Base-by-base conservation (phyloP, 805 yeast species). In the Starmera amethionina region DNA sequence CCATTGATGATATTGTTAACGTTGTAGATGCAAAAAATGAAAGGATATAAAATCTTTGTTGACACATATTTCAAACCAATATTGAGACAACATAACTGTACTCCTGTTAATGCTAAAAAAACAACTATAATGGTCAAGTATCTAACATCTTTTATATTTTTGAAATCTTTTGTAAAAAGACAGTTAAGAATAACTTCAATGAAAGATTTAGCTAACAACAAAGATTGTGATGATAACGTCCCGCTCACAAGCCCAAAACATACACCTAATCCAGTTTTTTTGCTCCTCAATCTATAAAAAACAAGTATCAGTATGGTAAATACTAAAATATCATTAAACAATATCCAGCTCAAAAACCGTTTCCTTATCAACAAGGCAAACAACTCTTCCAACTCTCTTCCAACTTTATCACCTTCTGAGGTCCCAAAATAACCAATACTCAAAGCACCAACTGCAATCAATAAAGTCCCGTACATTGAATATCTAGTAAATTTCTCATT, bases 1-100 rank as follows among this genome's bases (percentile, higher is more conserved):
- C 83, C 79, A 58, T 85, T 85, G 45, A 76, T 63, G 30, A 79
- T 72, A 47, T 82, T 81, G 43, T 73, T 67, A 38, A 84, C 62
- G 63, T 85, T 88, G 65, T 82, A 87, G 35, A 85, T 75, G 59
- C 93, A 81, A 58, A 88, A 88, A 30, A 88, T 83, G 46, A 88
- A 63, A 1, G 96, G 96, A 54, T 87, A 88, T 29, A 88, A 65
- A 14, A 86, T 71, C 2, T 90, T 77, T 0, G 96, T 84, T 39
- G 87, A 78, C 34, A 80, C 71, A 42, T 70, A 70, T 37, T 77
- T 70, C 41, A 87, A 67, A 0, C 95, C 95, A 50, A 73, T 67
- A 60, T 87, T 87, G 43, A 88, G 69, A 32, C 84, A 75, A 42
- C 72, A 77, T 40, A 87, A 68, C 55, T 87, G 96, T 12, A 76